A percentile compares a stretch with the other conserved stretches of the same genome.
These are phyloP conservation scores for Solanum chacoense DNA, from an alignment of 305 asterid genomes.

Conservation along the genomic window DNA sequence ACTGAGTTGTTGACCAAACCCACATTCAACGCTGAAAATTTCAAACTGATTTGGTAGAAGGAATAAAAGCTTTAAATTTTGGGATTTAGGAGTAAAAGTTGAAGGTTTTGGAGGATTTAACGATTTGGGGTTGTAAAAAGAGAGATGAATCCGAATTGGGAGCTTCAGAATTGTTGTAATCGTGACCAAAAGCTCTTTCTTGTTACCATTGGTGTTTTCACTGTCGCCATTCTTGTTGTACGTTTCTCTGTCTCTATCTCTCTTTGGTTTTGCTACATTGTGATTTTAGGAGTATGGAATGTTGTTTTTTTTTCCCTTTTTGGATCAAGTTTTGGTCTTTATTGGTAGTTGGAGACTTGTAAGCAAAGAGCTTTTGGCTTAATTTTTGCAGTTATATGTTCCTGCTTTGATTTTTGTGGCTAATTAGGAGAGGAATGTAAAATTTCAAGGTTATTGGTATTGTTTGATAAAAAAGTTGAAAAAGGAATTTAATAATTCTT, in stretches of 20 bases:
- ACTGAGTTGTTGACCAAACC: neutral
- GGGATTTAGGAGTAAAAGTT: neutral
- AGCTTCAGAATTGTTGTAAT: constrained; percentile 54
- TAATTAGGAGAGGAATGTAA: neutral
- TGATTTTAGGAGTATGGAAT: neutral
- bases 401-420: neutral
- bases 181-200: constrained; percentile 54
- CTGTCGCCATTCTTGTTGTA: constrained; percentile 59
- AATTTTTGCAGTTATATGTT: neutral
- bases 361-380: neutral
- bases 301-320: neutral
- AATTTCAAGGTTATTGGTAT: neutral
- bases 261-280: neutral
- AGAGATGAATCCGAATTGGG: constrained; percentile 69
- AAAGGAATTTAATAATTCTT: neutral
- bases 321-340: neutral
- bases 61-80: neutral
- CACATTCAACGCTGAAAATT: neutral
- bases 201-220: constrained; percentile 52
- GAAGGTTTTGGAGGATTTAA: neutral
- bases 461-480: neutral
- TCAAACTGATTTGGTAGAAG: neutral
- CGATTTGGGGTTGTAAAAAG: neutral
- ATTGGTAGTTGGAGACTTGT: neutral
- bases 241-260: neutral